A percentile compares a stretch with the other conserved stretches of the same genome.
These are phyloP conservation scores for Malus hybrid DNA, from an alignment of 331 rosid species.

Conservation along the genomic window DNA sequence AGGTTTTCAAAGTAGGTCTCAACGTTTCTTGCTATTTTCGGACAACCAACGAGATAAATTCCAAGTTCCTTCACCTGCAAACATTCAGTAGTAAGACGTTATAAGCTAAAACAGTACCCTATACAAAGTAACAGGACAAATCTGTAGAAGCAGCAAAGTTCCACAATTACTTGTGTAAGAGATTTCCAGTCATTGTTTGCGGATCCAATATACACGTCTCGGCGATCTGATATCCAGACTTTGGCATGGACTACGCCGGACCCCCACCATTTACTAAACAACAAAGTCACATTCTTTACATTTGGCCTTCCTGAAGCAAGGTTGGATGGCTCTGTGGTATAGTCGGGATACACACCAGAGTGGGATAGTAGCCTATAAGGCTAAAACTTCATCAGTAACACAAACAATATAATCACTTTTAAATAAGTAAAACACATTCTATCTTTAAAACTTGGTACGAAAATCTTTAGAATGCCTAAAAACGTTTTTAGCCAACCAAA, in stretches of 20 bases:
- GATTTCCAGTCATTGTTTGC: slow-evolving; percentile 98
- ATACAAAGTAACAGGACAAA: background rate
- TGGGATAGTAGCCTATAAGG: slow-evolving; percentile 70
- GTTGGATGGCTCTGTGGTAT: slow-evolving; percentile 52
- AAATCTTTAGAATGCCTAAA: no score
- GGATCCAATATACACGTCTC: slow-evolving; percentile 76
- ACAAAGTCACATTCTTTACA: slow-evolving; percentile 71
- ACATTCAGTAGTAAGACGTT: background rate
- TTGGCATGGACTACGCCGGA: slow-evolving; percentile 91
- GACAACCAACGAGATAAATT: slow-evolving; percentile 70
- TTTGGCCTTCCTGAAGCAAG: slow-evolving; percentile 84
- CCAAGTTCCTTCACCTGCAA: slow-evolving; percentile 90
- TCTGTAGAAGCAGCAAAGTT: background rate
- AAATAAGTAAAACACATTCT: no score
- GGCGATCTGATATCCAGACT: slow-evolving; percentile 85
- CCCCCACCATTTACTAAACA: slow-evolving; percentile 76
- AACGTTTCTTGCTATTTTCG: slow-evolving; percentile 54
- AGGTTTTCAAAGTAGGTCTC: slow-evolving; percentile 69
- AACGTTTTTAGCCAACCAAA: no score
- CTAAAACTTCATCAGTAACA: background rate
- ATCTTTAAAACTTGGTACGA: no score
- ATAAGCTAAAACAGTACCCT: background rate
- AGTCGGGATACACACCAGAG: slow-evolving; percentile 81
- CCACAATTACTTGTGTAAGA: slow-evolving; percentile 61
- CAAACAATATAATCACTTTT: background rate